Evolutionary conservation across 345 rosid species (phyloP).

Genomic region (Euclidium syriacum): DNA sequence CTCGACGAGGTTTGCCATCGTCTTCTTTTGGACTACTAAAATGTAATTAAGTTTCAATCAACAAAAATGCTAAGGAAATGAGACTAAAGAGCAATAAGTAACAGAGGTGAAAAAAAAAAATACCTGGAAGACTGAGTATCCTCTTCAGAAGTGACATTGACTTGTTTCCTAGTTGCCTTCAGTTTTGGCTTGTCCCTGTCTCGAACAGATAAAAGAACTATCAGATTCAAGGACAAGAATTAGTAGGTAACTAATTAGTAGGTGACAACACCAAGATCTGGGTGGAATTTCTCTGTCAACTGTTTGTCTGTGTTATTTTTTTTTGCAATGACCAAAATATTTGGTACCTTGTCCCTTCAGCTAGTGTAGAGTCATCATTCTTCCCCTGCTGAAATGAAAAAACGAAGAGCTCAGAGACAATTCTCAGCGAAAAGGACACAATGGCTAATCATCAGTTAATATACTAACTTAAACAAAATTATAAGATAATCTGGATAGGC

Average conservation of each 20-base stretch:
- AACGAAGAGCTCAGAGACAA: conserved; percentile 23
- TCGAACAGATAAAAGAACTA: neutral
- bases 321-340: no score
- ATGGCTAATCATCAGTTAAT: no score
- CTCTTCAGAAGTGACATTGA: conserved; percentile 40
- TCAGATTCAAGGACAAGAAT: neutral
- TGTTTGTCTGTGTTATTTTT: no score
- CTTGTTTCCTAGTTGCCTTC: conserved; percentile 43
- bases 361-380: conserved; percentile 28
- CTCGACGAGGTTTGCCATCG: conserved; percentile 47
- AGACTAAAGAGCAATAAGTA: conserved; percentile 19
- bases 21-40: conserved; percentile 46
- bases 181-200: conserved; percentile 50
- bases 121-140: conserved; percentile 51
- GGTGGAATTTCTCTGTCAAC: neutral
- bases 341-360: conserved; percentile 31
- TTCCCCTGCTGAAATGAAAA: conserved; percentile 46
- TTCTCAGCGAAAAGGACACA: conserved; percentile 24
- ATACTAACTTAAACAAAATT: no score
- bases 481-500: neutral
- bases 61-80: neutral
- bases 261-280: neutral
- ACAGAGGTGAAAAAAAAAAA: conserved; percentile 39
- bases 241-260: neutral
- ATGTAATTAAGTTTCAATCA: conserved; percentile 34